Evolutionary conservation across 371 early-diverging fungal species (phyloP).

Genomic region (Mucor lusitanicus): DNA sequence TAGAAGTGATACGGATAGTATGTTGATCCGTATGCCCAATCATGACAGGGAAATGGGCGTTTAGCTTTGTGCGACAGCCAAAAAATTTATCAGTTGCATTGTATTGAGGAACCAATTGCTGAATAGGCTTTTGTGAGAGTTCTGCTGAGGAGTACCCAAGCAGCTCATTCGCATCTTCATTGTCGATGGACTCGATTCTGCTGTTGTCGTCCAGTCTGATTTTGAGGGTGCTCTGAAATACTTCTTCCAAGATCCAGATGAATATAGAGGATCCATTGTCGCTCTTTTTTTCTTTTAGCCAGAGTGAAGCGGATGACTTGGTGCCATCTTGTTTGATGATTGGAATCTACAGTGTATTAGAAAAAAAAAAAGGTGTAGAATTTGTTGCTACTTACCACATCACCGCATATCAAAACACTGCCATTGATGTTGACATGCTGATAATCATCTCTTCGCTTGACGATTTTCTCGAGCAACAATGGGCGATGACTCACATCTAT

Average conservation of each 20-base stretch:
- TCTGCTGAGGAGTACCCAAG: conserved; percentile 55
- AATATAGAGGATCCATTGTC: conserved; percentile 53
- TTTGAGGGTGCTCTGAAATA: conserved; percentile 56
- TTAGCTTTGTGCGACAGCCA: conserved; percentile 56
- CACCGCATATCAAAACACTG: conserved; percentile 61
- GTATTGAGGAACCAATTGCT: conserved; percentile 26
- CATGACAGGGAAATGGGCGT: conserved; percentile 64
- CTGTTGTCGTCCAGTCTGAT: conserved; percentile 50
- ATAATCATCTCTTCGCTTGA: conserved; percentile 38
- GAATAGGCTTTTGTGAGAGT: conserved; percentile 30
- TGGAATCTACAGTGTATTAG: conserved; percentile 45
- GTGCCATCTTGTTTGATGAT: conserved; percentile 60
- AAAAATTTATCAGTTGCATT: conserved; percentile 54
- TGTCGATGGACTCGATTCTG: conserved; percentile 48
- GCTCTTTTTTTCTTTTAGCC: conserved; percentile 67
- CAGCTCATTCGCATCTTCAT: conserved; percentile 46
- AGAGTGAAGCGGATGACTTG: conserved; percentile 63
- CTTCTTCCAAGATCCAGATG: conserved; percentile 75
- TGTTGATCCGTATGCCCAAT: conserved; percentile 28
- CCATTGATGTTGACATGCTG: conserved; percentile 23
- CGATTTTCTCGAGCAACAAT: conserved; percentile 45
- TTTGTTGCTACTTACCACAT: conserved; percentile 52
- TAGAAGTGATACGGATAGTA: conserved; percentile 59
- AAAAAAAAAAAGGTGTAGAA: neutral
- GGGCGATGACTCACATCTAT: conserved; percentile 54